Percentiles rank a stretch among this genome's conserved stretches.
Conservation (phyloP, 805 yeast genomes). For the Lipomyces chichibuensis region DNA sequence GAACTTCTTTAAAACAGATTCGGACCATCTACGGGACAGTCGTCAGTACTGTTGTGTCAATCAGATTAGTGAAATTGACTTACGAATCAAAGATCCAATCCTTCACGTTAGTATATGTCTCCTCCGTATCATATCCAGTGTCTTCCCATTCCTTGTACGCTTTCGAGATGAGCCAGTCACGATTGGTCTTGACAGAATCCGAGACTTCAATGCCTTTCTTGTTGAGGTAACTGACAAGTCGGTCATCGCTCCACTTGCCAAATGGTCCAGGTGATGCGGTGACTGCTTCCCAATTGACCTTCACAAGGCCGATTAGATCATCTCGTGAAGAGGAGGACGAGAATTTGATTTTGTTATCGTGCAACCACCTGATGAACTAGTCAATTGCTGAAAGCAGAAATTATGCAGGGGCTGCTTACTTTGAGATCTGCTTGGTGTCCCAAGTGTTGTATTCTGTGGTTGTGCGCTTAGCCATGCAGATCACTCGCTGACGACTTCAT, state of each 20-base stretch:
- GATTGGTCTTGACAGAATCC: constrained; percentile 18
- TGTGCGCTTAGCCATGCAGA: neutral
- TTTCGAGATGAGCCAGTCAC: constrained; percentile 29
- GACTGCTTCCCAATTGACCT: constrained; percentile 29
- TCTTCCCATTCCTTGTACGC: constrained; percentile 19
- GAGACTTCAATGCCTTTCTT: constrained; percentile 23
- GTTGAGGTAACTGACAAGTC: constrained; percentile 14
- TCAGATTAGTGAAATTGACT: neutral
- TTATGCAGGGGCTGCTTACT: constrained; percentile 1
- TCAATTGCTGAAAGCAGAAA: neutral
- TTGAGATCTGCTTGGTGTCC: constrained; percentile 38
- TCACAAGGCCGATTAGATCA: constrained; percentile 32
- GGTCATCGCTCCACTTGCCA: constrained; percentile 26
- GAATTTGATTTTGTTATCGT: constrained; percentile 22
- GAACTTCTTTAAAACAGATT: constrained; percentile 26
- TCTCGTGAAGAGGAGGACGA: constrained; percentile 17
- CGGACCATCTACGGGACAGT: constrained; percentile 19
- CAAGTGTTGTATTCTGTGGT: constrained; percentile 42
- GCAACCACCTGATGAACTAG: constrained; percentile 18
- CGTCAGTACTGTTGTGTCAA: neutral
- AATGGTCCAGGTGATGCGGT: constrained; percentile 23
- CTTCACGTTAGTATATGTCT: constrained; percentile 14
- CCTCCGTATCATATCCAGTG: constrained; percentile 16
- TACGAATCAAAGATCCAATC: constrained; percentile 26
- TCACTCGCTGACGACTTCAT: neutral